Conservation (phyloP, 129 eudicot species). For the Silybum marianum region DNA sequence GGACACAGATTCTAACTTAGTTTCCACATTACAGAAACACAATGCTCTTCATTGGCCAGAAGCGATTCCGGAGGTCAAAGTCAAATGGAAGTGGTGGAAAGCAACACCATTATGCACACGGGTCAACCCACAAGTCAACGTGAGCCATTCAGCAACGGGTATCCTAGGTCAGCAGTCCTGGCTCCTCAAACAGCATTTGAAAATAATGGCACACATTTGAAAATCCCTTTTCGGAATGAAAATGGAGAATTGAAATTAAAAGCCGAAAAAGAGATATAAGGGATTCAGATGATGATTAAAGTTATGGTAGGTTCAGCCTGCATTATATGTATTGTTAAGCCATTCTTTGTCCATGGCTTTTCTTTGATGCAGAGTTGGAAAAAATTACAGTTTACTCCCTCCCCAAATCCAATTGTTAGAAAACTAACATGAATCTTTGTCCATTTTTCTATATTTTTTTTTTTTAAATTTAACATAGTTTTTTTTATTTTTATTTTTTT, state of each 20-base stretch:
- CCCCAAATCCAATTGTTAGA: slow-evolving; percentile 33
- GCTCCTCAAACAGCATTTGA: slow-evolving; percentile 44
- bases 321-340: slow-evolving; percentile 38
- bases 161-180: slow-evolving; percentile 33
- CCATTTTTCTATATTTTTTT: slow-evolving; percentile 5
- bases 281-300: slow-evolving; percentile 17
- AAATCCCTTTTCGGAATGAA: slow-evolving; percentile 43
- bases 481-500: slow-evolving; percentile 10
- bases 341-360: slow-evolving; percentile 36
- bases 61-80: slow-evolving; percentile 45
- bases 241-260: slow-evolving; percentile 60
- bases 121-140: slow-evolving; percentile 40
- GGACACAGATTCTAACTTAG: not conserved
- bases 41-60: slow-evolving; percentile 65
- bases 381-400: slow-evolving; percentile 25
- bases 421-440: slow-evolving; percentile 38
- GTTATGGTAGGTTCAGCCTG: slow-evolving; percentile 34
- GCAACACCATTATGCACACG: slow-evolving; percentile 33
- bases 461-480: slow-evolving; percentile 34
- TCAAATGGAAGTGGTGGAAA: slow-evolving; percentile 26
- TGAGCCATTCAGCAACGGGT: slow-evolving; percentile 52
- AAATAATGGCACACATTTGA: slow-evolving; percentile 34
- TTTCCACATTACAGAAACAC: slow-evolving; percentile 48
- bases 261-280: slow-evolving; percentile 26
- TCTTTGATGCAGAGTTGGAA: slow-evolving; percentile 40